These are phyloP conservation scores for Violaceomyces palustris DNA, from an alignment of 1,284 basidiomycete species.

Conservation along the genomic window DNA sequence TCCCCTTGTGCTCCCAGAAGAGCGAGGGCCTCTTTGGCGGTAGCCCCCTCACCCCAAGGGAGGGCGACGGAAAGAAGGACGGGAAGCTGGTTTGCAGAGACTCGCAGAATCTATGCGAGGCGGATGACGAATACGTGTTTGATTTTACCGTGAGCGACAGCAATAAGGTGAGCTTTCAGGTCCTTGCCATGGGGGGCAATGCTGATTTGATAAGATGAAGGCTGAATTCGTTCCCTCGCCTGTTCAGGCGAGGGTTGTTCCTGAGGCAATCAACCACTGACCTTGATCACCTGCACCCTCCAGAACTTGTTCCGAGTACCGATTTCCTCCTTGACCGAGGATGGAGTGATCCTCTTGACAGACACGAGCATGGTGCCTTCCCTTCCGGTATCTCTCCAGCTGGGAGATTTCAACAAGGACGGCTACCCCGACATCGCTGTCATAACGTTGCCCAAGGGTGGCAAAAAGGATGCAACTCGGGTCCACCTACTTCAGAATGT, in stretches of 20 bases:
- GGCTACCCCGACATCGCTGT: conserved; percentile 84
- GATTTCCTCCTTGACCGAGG: conserved; percentile 59
- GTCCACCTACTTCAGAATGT: conserved; percentile 70
- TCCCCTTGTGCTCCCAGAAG: conserved; percentile 65
- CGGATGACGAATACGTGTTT: conserved; percentile 76
- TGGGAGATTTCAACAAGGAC: conserved; percentile 89
- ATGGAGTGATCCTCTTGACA: conserved; percentile 62
- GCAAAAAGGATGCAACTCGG: conserved; percentile 52
- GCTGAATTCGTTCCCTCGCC: too few species aligned
- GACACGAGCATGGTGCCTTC: conserved; percentile 60
- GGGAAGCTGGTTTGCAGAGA: conserved; percentile 55
- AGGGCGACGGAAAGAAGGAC: conserved; percentile 3
- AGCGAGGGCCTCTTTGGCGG: conserved; percentile 35
- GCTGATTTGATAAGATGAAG: too few species aligned
- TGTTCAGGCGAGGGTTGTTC: too few species aligned
- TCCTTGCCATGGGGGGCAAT: too few species aligned
- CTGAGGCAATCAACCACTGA: too few species aligned
- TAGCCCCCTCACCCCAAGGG: conserved; percentile 12
- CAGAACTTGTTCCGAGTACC: conserved; percentile 68
- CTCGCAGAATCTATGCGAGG: conserved; percentile 72
- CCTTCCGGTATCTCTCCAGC: conserved; percentile 70
- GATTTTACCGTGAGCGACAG: conserved; percentile 60
- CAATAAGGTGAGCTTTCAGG: conserved; percentile 66
- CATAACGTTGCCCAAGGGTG: conserved; percentile 59
- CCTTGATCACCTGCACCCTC: conserved; percentile 5